A percentile compares a stretch with the other conserved stretches of the same genome.
phyloP scores from a whole-genome alignment of 352 stramenopile species.

The Phytophthora agathidicida region DNA sequence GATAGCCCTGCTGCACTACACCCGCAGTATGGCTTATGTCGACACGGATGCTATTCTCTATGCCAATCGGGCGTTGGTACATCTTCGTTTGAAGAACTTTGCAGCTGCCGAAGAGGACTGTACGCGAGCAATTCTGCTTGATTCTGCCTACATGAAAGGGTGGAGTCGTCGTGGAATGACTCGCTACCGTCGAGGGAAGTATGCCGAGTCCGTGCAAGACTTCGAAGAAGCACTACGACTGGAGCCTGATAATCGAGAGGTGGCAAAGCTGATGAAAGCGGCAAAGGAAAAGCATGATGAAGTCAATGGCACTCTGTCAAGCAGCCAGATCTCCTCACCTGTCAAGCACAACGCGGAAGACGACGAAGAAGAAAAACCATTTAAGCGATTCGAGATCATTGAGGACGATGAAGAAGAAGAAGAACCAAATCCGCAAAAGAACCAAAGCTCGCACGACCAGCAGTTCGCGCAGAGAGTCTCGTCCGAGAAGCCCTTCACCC shows the following conservation, averaged over 20 bases:
- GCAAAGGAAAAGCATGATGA: conserved; percentile 75
- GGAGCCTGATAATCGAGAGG: conserved; percentile 72
- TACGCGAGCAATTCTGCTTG: conserved; percentile 69
- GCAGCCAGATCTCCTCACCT: conserved; percentile 28
- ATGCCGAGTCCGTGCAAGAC: conserved; percentile 80
- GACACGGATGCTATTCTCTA: conserved; percentile 80
- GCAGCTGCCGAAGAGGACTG: conserved; percentile 89
- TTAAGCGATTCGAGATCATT: conserved; percentile 79
- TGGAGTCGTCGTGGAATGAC: conserved; percentile 89
- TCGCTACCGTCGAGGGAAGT: conserved; percentile 87
- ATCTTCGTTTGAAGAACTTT: conserved; percentile 86
- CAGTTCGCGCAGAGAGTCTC: background rate
- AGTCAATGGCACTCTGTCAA: conserved; percentile 49
- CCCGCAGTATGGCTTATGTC: conserved; percentile 86
- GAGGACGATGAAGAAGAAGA: conserved; percentile 42
- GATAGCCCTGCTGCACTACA: conserved; percentile 89
- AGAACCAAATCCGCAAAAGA: conserved; percentile 2
- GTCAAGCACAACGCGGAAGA: background rate
- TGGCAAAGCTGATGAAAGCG: conserved; percentile 83
- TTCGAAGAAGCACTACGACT: conserved; percentile 75
- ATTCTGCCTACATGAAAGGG: conserved; percentile 89
- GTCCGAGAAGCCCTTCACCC: conserved; percentile 47
- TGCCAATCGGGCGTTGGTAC: conserved; percentile 86
- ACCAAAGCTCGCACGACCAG: conserved; percentile 8
- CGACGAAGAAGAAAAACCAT: conserved; percentile 32